phyloP scores from a whole-genome alignment of 164 flowering plant genomes.

The Protea cynaroides region DNA sequence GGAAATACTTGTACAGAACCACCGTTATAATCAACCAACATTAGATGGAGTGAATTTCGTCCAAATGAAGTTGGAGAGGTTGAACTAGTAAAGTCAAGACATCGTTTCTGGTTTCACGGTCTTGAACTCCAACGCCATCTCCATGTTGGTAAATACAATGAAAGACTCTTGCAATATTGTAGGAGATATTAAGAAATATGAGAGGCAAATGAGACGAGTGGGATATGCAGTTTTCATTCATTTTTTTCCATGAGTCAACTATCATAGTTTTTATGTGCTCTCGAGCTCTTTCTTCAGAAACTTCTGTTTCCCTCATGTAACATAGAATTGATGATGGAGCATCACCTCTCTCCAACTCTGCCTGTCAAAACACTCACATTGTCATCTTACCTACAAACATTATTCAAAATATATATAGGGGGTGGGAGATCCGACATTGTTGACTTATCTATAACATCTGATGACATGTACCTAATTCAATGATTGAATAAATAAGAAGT shows the following conservation, averaged over 20 bases:
- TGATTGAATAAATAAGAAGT: too few relatives aligned
- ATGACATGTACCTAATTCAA: too few relatives aligned
- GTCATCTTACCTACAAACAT: too few relatives aligned
- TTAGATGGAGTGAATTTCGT: too few relatives aligned
- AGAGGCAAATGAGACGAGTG: too few relatives aligned
- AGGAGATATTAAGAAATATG: not conserved
- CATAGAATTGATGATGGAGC: constrained; percentile 13
- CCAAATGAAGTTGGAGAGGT: not conserved
- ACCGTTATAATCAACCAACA: too few relatives aligned
- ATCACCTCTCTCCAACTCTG: constrained; percentile 16
- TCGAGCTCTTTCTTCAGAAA: constrained; percentile 14
- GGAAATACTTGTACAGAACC: too few relatives aligned
- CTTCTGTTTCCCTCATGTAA: constrained; percentile 24
- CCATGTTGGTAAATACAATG: constrained; percentile 14
- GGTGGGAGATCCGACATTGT: too few relatives aligned
- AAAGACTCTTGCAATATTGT: constrained; percentile 8
- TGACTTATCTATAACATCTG: too few relatives aligned
- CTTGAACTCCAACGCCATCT: constrained; percentile 20
- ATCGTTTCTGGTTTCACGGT: constrained; percentile 1
- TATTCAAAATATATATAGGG: too few relatives aligned
- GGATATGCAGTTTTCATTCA: not conserved
- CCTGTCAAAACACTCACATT: constrained; percentile 3
- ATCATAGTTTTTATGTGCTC: constrained; percentile 13
- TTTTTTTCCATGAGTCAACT: constrained; percentile 13
- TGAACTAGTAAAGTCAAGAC: constrained; percentile 5